Conservation (phyloP, 2,329 filamentous ascomycete genomes). For the Exserohilum turcica region DNA sequence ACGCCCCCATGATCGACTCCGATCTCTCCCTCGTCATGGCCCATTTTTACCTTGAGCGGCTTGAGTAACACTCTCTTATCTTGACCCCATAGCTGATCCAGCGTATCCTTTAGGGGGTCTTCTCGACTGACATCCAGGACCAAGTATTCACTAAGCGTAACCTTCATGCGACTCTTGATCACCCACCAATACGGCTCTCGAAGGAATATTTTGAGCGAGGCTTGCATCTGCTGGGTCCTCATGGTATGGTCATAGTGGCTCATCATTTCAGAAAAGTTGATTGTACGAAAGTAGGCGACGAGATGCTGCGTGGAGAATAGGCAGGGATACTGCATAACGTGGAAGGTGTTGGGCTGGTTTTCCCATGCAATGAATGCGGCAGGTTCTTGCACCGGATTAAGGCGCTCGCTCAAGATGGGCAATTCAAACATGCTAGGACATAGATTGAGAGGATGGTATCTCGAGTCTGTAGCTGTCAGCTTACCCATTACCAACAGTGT, state of each 20-base stretch:
- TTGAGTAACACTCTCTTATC: slow-evolving; percentile 81
- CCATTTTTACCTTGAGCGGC: slow-evolving; percentile 86
- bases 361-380: slow-evolving; percentile 67
- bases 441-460: slow-evolving; percentile 55
- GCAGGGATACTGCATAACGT: slow-evolving; percentile 80
- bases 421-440: slow-evolving; percentile 69
- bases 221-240: slow-evolving; percentile 36
- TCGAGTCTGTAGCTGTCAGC: slow-evolving; percentile 31
- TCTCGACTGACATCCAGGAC: slow-evolving; percentile 53
- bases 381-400: slow-evolving; percentile 77
- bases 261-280: slow-evolving; percentile 88
- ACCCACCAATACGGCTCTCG: slow-evolving; percentile 29
- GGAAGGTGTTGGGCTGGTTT: slow-evolving; percentile 66
- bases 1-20: slow-evolving; percentile 94
- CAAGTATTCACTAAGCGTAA: slow-evolving; percentile 48
- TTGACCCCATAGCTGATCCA: slow-evolving; percentile 88
- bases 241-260: slow-evolving; percentile 66
- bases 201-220: slow-evolving; percentile 31
- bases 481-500: no score
- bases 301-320: slow-evolving; percentile 75
- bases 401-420: slow-evolving; percentile 74
- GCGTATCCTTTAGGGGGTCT: slow-evolving; percentile 52
- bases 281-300: slow-evolving; percentile 82
- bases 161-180: slow-evolving; percentile 42
- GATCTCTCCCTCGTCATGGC: slow-evolving; percentile 79